Base-by-base conservation (phyloP, 2,329 filamentous ascomycete species). In the Ophiocordyceps camponoti-saundersi region DNA sequence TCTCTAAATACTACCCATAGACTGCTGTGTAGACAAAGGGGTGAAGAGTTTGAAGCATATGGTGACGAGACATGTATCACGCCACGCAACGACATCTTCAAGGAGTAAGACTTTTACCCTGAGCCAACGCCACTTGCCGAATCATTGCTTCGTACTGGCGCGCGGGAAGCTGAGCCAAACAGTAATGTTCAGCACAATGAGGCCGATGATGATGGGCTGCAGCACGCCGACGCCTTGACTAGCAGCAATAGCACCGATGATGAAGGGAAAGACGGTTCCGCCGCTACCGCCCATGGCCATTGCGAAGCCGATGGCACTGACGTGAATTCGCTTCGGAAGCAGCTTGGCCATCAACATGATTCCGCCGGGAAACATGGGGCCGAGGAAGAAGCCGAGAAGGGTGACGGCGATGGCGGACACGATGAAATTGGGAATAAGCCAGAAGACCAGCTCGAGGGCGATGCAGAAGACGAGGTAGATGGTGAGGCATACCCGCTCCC, bases 371-470 rank as follows among this genome's bases (percentile, higher is more conserved):
- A 87, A 87, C 49, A 87, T 61, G 0, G 84, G 84, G 0, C 84
- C 84, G 0, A 88, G 65, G 55, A 87, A 85, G 65, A 87, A 83
- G 0, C 84, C 84, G 26, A 85, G 70, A 0, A 87, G 62, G 0
- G 78, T 67, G 2, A 85, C 79, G 0, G 81, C 76, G 2, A 87
- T 67, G 1, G 81, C 63, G 0, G 65, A 67, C 0, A 66, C 65
- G 21, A 65, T 53, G 59, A 89, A 85, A 40, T 79, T 72, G 0
- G 51, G 83, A 65, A 90, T 59, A 0, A 67, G 57, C 65, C 65
- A 67, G 50, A 67, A 66, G 0, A 87, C 62, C 0, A 88, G 69
- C 50, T 85, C 72, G 4, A 83, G 69, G 0, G 55, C 76, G 42
- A 85, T 71, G 10, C 73, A 71, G 8, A 77, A 58, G 5, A 68